Base-by-base conservation (phyloP, 352 stramenopile species). In the Aphanomyces astaci region DNA sequence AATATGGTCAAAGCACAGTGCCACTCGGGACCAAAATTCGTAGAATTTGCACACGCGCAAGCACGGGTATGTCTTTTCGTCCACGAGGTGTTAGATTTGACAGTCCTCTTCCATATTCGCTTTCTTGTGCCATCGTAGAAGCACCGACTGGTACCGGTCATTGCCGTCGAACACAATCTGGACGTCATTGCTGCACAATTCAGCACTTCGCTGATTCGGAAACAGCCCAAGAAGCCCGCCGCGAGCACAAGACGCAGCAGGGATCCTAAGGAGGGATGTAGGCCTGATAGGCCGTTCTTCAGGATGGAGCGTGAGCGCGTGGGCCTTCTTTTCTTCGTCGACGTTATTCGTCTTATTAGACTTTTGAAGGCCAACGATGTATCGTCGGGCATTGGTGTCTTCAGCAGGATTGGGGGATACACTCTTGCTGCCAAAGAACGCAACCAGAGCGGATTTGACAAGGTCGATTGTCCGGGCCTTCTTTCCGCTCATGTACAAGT, bases 251-350 rank as follows among this genome's bases (percentile, higher is more conserved):
- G 15, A 15, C 49, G 49, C 7, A 56, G 7, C 7, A 43, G 36
- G 15, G 36, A 43, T 7, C 36, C 36, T 7, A 43, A 7, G 15
- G 15, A 43, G 15, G 36, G 36, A 15, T 43, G 36, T 7, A 15
- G 15, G 36, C 36, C 36, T 15, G 36, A 43, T 15, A 43, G 36
- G 36, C 36, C 24, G 49, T 56, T 56, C 49, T 15, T 56, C 7
- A 56, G 28, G 7, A 15, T 56, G 7, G 49, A 56, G 28, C 24
- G 49, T 33, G 7, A 56, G 15, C 15, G 49, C 7, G 28, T 32
- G 15, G 28, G 49, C 49, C 49, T 56, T 56, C 15, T 56, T 56
- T 56, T 56, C 49, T 56, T 56, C 49, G 49, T 56, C 28, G 7
- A 56, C 28, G 15, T 56, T 32, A 15, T 56, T 56, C 28, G 7